Conservation (phyloP, 768 basidiomycete species). For the Punctularia strigosozonata region DNA sequence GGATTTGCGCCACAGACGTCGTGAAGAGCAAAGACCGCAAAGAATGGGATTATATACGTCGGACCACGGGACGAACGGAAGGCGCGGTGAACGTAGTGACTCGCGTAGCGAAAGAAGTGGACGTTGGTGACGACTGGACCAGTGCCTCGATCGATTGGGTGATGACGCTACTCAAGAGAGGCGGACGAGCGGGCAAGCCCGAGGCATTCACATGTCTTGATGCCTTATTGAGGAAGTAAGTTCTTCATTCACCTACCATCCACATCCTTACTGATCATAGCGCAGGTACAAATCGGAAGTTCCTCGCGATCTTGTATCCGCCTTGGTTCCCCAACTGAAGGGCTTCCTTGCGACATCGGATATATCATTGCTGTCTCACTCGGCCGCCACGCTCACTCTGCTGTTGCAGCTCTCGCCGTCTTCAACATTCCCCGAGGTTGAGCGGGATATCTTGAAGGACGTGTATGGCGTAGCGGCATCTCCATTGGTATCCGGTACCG, state of each 20-base stretch:
- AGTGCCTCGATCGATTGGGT: slow-evolving; percentile 71
- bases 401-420: slow-evolving; percentile 58
- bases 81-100: slow-evolving; percentile 74
- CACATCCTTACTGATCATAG: slow-evolving; percentile 10
- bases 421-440: slow-evolving; percentile 65
- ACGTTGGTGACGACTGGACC: slow-evolving; percentile 68
- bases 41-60: slow-evolving; percentile 76
- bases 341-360: slow-evolving; percentile 65
- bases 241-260: background rate
- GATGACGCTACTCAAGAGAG: slow-evolving; percentile 63
- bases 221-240: slow-evolving; percentile 56
- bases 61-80: slow-evolving; percentile 57
- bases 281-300: slow-evolving; percentile 32
- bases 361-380: slow-evolving; percentile 66
- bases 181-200: slow-evolving; percentile 64
- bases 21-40: slow-evolving; percentile 49
- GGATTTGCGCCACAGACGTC: slow-evolving; percentile 75
- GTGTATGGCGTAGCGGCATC: slow-evolving; percentile 69
- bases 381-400: slow-evolving; percentile 51
- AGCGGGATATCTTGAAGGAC: slow-evolving; percentile 51
- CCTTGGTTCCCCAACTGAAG: slow-evolving; percentile 64
- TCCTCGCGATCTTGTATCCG: slow-evolving; percentile 46
- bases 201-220: slow-evolving; percentile 74
- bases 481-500: slow-evolving; percentile 61
- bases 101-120: slow-evolving; percentile 68